These are phyloP conservation scores for Schizochytrium sp. DNA, from an alignment of 108 stramenopile genomes.

Conservation along the genomic window DNA sequence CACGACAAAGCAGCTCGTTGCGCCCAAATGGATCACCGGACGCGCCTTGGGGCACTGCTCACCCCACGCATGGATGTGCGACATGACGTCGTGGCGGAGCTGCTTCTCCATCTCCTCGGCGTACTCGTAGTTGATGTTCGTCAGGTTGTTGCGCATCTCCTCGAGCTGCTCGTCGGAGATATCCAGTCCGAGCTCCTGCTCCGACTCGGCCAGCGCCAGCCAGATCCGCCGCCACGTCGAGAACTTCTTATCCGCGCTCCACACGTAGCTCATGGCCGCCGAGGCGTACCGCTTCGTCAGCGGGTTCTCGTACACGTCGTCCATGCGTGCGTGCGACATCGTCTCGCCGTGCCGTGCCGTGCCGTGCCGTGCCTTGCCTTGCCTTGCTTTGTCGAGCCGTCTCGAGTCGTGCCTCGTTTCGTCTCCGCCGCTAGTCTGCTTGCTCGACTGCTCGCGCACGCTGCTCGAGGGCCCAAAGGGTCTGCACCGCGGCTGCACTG, in stretches of 20 bases:
- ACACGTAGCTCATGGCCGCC: conserved; percentile 94
- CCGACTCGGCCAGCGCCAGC: conserved; percentile 92
- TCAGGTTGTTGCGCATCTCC: conserved; percentile 46
- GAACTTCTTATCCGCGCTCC: conserved; percentile 95
- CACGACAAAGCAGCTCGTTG: conserved; percentile 89
- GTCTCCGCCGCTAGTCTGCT: no score
- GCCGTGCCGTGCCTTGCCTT: no score
- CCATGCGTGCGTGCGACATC: not conserved
- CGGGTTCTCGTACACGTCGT: conserved; percentile 15
- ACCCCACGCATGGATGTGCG: conserved; percentile 85
- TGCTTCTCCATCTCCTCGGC: conserved; percentile 83
- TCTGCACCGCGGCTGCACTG: no score
- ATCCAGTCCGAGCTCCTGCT: conserved; percentile 86
- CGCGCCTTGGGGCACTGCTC: conserved; percentile 68
- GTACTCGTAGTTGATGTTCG: conserved; percentile 81
- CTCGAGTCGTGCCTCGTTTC: no score
- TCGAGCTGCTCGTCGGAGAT: conserved; percentile 67
- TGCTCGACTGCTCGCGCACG: no score
- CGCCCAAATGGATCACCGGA: conserved; percentile 93
- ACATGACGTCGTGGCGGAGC: conserved; percentile 99
- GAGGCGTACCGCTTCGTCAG: conserved; percentile 68
- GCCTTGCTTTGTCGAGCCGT: no score
- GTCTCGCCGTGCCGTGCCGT: not conserved
- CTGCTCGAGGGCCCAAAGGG: no score
- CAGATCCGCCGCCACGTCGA: conserved; percentile 95